phyloP scores from a whole-genome alignment of 176 grass and related monocot genomes.

The Alopecurus myosuroides region DNA sequence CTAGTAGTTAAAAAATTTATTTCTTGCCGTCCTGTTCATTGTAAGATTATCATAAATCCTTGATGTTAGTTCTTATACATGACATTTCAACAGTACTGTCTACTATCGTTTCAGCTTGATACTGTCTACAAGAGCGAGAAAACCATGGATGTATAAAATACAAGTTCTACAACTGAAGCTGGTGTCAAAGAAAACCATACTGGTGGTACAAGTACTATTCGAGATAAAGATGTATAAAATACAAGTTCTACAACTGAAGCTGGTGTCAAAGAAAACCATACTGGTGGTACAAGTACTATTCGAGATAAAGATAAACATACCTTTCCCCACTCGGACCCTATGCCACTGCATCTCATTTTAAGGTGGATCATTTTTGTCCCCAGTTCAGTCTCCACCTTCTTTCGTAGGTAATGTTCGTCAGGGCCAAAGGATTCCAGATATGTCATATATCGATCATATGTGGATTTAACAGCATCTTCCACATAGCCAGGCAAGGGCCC shows the following conservation, averaged over 20 bases:
- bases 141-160: background rate
- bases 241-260: background rate
- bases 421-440: constrained; percentile 86
- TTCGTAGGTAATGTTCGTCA: constrained; percentile 65
- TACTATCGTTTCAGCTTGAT: too few species aligned
- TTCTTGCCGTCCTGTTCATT: too few species aligned
- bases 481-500: constrained; percentile 75
- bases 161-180: background rate
- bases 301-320: constrained; percentile 15
- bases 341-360: constrained; percentile 93
- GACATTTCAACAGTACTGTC: too few species aligned
- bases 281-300: background rate
- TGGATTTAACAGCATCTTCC: constrained; percentile 82
- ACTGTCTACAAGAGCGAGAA: background rate
- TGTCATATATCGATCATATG: constrained; percentile 68
- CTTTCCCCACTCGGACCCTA: constrained; percentile 93
- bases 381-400: constrained; percentile 93
- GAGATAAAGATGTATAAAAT: background rate
- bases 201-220: background rate
- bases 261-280: background rate
- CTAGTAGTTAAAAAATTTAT: too few species aligned
- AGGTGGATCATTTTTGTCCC: constrained; percentile 98
- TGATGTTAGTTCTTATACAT: too few species aligned
- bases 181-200: background rate
- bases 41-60: too few species aligned